phyloP scores from a whole-genome alignment of 306 rosid genomes.

The Hippophae gyantsensis region DNA sequence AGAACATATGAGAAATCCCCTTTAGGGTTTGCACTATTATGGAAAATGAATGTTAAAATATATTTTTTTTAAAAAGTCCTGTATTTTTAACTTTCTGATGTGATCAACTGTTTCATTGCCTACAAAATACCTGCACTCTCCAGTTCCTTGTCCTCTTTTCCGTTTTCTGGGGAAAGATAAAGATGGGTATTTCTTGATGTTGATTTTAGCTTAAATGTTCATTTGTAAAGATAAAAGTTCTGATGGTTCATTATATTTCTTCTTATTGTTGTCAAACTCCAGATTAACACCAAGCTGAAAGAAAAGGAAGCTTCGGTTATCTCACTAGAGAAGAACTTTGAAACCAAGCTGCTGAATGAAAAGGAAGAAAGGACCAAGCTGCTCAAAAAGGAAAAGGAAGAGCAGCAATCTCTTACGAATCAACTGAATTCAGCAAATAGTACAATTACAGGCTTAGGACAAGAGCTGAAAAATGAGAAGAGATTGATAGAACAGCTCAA shows the following conservation, averaged over 20 bases:
- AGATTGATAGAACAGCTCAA: slow-evolving; percentile 43
- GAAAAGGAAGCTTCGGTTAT: slow-evolving; percentile 58
- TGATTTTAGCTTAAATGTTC: not conserved
- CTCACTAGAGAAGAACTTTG: slow-evolving; percentile 51
- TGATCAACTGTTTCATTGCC: not conserved
- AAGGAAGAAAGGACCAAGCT: slow-evolving; percentile 55
- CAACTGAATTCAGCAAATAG: slow-evolving; percentile 50
- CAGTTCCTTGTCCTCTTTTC: not conserved
- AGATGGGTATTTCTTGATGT: not conserved
- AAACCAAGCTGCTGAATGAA: slow-evolving; percentile 48
- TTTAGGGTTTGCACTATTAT: not conserved
- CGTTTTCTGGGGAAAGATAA: not conserved
- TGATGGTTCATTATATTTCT: slow-evolving; percentile 14
- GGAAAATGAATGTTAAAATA: not conserved
- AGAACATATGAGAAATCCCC: not conserved
- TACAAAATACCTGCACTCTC: not conserved
- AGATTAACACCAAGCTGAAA: slow-evolving; percentile 57
- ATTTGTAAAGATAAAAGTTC: slow-evolving; percentile 1
- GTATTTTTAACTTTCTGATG: not conserved
- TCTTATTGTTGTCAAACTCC: slow-evolving; percentile 31
- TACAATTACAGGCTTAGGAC: slow-evolving; percentile 39
- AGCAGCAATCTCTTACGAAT: slow-evolving; percentile 38
- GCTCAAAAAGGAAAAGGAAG: slow-evolving; percentile 61
- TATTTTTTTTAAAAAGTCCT: not conserved
- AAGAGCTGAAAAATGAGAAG: slow-evolving; percentile 56